phyloP scores from a whole-genome alignment of 129 eudicot genomes.

The Artemisia argyi region DNA sequence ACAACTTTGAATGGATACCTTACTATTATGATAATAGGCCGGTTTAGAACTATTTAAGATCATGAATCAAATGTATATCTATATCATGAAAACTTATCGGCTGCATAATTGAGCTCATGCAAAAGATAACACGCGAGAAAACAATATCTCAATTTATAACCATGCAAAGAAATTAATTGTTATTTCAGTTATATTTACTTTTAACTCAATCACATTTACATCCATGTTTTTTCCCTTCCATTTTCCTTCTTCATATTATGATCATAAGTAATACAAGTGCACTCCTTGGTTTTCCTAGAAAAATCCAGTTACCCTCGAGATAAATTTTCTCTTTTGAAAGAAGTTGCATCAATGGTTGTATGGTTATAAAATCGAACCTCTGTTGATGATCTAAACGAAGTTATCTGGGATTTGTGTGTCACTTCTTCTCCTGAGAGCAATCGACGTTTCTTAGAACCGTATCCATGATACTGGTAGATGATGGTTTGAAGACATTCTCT shows the following conservation, averaged over 20 bases:
- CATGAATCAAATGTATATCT: too few relatives aligned
- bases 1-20: too few relatives aligned
- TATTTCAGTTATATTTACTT: conserved; percentile 9
- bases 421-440: conserved; percentile 46
- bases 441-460: conserved; percentile 48
- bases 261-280: not conserved
- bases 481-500: conserved; percentile 51
- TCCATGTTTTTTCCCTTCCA: not conserved
- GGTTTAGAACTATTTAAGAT: too few relatives aligned
- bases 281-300: conserved; percentile 3
- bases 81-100: too few relatives aligned
- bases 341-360: conserved; percentile 29
- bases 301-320: conserved; percentile 22
- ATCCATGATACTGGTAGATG: conserved; percentile 55
- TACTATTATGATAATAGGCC: too few relatives aligned
- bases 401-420: conserved; percentile 34
- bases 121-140: not conserved
- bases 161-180: conserved; percentile 4
- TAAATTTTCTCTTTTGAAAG: conserved; percentile 9
- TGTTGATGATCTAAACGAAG: conserved; percentile 23
- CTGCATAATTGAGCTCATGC: too few relatives aligned
- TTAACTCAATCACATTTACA: not conserved
- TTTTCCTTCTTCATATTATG: not conserved
- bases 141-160: not conserved
- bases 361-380: not conserved